A percentile compares a stretch with the other conserved stretches of the same genome.
These are phyloP conservation scores for Metschnikowia dekortorum DNA, from an alignment of 805 yeast genomes.

Conservation along the genomic window DNA sequence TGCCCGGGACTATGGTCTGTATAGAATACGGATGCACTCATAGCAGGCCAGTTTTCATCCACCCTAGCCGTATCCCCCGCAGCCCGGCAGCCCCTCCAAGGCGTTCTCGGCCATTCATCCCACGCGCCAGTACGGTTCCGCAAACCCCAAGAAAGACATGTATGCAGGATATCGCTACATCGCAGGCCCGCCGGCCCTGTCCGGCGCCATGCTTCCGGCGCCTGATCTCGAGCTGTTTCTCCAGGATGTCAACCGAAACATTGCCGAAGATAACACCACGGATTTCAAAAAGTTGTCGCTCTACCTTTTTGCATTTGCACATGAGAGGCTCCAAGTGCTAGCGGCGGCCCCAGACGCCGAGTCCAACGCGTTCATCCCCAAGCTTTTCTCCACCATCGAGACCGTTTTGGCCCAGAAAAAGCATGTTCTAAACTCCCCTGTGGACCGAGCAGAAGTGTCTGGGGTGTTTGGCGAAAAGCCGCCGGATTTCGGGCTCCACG, in stretches of 20 bases:
- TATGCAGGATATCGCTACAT: neutral
- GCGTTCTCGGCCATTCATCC: too few species aligned
- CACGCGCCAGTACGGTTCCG: too few species aligned
- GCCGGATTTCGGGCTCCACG: neutral
- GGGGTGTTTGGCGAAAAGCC: neutral
- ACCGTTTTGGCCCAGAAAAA: slow-evolving; percentile 30
- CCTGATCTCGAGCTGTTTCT: slow-evolving; percentile 30
- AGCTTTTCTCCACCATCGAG: slow-evolving; percentile 28
- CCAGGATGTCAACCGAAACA: slow-evolving; percentile 30
- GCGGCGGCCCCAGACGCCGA: slow-evolving; percentile 1
- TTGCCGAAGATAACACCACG: slow-evolving; percentile 23
- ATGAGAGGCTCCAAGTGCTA: slow-evolving; percentile 18
- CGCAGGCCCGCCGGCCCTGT: slow-evolving; percentile 8
- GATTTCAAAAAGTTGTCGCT: slow-evolving; percentile 34
- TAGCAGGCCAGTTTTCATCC: too few species aligned
- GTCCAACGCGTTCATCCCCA: slow-evolving; percentile 14
- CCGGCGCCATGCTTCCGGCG: slow-evolving; percentile 19
- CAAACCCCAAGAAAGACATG: neutral
- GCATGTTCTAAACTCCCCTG: slow-evolving; percentile 21
- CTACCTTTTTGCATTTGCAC: slow-evolving; percentile 31
- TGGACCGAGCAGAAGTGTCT: slow-evolving; percentile 15
- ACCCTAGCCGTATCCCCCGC: too few species aligned
- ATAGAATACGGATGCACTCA: too few species aligned
- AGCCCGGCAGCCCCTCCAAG: too few species aligned
- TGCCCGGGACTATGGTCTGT: too few species aligned